phyloP scores from a whole-genome alignment of 441 rosid species.

The Arabidopsis lyrata region DNA sequence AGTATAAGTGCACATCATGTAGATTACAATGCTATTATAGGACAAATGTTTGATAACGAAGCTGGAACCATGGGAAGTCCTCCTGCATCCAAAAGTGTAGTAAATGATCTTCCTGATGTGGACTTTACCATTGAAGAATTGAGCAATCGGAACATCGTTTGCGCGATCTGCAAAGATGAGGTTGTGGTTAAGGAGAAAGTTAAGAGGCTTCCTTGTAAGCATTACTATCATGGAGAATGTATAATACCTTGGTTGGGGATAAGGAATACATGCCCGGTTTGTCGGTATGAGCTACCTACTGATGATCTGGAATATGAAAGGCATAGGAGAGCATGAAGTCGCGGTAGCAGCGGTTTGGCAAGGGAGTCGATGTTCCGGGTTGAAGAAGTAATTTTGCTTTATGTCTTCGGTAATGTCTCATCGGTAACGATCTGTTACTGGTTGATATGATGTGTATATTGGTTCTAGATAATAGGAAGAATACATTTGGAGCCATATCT shows the following conservation, averaged over 20 bases:
- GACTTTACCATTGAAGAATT: slow-evolving; percentile 24
- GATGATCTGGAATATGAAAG: slow-evolving; percentile 46
- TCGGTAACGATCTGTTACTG: not conserved
- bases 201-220: slow-evolving; percentile 46
- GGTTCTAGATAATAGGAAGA: not conserved
- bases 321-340: slow-evolving; percentile 6
- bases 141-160: slow-evolving; percentile 13
- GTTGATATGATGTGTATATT: slow-evolving; percentile 19
- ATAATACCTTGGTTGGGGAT: slow-evolving; percentile 48
- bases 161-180: slow-evolving; percentile 46
- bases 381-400: not conserved
- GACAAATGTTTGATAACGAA: slow-evolving; percentile 26
- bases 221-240: slow-evolving; percentile 48
- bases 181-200: slow-evolving; percentile 34
- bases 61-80: slow-evolving; percentile 26
- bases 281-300: slow-evolving; percentile 47
- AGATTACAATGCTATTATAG: not conserved
- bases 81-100: slow-evolving; percentile 35
- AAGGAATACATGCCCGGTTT: slow-evolving; percentile 48
- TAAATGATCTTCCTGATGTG: slow-evolving; percentile 42
- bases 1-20: too few species aligned
- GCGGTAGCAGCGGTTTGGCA: not conserved
- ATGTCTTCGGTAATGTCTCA: not conserved
- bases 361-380: slow-evolving; percentile 11
- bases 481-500: slow-evolving; percentile 6